These are phyloP conservation scores for Lactarius evosmus DNA, from an alignment of 768 basidiomycete genomes.

Conservation along the genomic window DNA sequence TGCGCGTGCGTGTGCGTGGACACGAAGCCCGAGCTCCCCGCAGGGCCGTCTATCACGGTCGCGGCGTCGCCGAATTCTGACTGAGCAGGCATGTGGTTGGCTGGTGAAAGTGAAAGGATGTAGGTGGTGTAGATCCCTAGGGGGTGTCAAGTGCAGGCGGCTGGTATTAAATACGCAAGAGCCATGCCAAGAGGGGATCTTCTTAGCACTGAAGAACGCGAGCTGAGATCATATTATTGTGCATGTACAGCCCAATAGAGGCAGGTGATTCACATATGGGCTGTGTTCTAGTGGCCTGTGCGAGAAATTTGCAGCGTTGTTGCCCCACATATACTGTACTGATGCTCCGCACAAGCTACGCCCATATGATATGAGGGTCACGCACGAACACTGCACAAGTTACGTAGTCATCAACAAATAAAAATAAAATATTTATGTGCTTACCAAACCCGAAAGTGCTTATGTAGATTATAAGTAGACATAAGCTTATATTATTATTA, in stretches of 20 bases:
- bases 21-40: background rate
- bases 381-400: background rate
- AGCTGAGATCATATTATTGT: too few species aligned
- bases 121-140: background rate
- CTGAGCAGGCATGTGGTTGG: conserved; percentile 7
- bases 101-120: background rate
- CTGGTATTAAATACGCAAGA: background rate
- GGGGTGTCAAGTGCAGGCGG: background rate
- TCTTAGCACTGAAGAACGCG: too few species aligned
- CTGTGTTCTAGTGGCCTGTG: too few species aligned
- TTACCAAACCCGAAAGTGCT: too few species aligned
- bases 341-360: background rate
- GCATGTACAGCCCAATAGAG: too few species aligned
- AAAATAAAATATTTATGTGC: too few species aligned
- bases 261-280: too few species aligned
- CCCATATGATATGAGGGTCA: background rate
- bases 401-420: too few species aligned
- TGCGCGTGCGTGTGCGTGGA: background rate
- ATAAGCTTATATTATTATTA: too few species aligned
- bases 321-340: background rate
- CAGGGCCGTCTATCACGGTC: conserved; percentile 13
- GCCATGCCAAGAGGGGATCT: too few species aligned
- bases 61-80: conserved; percentile 20
- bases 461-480: too few species aligned
- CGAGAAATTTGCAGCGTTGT: background rate